Evolutionary conservation across 345 rosid species (phyloP), one percentile per base, ranked within the genome.

Genomic region (Boechera retrofracta): DNA sequence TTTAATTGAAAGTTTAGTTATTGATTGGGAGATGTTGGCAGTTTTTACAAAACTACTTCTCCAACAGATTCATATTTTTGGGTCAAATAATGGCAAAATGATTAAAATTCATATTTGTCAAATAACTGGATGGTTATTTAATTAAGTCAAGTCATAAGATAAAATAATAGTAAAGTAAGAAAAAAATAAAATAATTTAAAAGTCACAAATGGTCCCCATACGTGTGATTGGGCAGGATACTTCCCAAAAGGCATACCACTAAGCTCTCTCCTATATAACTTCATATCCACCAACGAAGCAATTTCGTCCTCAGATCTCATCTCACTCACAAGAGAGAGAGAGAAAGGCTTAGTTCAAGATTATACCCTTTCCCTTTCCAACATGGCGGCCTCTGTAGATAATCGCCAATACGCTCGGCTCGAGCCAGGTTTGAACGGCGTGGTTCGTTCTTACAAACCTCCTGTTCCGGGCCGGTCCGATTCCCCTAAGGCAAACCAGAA

Each of bases 311-410:
- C 61, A 67, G 79, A 75, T 75, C 79, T 75, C 73, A 58, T 76
- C 73, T 76, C 78, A 65, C 51, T 48, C 51, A 26, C 72, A 75
- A 8, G 70, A 58, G 69, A 61, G 24, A 76, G 63, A 59, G 73
- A 67, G 58, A 67, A 35, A 36, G n/a, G 9, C 11, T 51, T 10
- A 6, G 12, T 9, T 67, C 28, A 36, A 62, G 1, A 5, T 16
- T 24, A 0, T 51, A 68, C 47, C 16, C 67, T 6, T 53, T 51
- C 33, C 2, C 56, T 21, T 61, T 6, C 57, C 45, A 53, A 51
- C 10, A 91, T 93, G 98, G 89, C 94, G 67, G 87, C 97, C 53
- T 87, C 87, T 0, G 89, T 93, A 38, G 90, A 82, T 21, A 91
- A 91, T 69, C 90, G 92, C 48, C 95, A 84, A 55, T 89, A 79